Conservation (phyloP, 352 stramenopile species). For the Pythium phragmiticola region DNA sequence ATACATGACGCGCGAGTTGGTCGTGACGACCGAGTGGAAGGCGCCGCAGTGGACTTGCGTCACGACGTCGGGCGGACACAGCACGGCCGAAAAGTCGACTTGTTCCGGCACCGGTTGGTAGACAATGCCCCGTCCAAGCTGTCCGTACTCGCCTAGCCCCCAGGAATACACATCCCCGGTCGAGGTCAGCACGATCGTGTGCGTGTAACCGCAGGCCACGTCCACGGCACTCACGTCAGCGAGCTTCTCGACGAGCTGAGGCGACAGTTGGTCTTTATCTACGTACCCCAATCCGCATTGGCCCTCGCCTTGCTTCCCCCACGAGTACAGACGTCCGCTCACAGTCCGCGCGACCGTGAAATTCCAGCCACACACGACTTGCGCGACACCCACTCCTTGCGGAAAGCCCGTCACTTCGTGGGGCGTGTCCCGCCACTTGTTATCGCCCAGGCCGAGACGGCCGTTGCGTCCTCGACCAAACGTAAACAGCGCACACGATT, state of each 20-base stretch:
- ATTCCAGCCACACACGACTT: conserved; percentile 80
- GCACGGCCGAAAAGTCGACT: conserved; percentile 48
- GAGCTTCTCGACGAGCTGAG: conserved; percentile 52
- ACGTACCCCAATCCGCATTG: conserved; percentile 83
- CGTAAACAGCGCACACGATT: conserved; percentile 56
- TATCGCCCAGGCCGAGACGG: conserved; percentile 66
- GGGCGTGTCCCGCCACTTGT: conserved; percentile 72
- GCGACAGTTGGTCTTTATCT: conserved; percentile 77
- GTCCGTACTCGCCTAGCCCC: conserved; percentile 89
- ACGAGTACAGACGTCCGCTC: conserved; percentile 68
- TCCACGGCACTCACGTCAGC: conserved; percentile 45
- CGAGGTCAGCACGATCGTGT: conserved; percentile 80
- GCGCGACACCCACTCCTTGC: conserved; percentile 33
- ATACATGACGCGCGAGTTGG: conserved; percentile 61
- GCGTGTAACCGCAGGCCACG: conserved; percentile 83
- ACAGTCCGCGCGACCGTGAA: conserved; percentile 63
- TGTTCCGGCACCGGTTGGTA: conserved; percentile 74
- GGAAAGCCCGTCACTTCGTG: conserved; percentile 56
- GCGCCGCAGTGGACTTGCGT: conserved; percentile 69
- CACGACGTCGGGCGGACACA: conserved; percentile 50
- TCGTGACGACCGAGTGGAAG: conserved; percentile 78
- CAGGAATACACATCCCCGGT: conserved; percentile 85
- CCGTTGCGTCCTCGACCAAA: conserved; percentile 78
- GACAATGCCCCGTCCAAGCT: conserved; percentile 85
- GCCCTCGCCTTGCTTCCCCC: conserved; percentile 86